Percentiles rank a stretch among this genome's conserved stretches.
Conservation (phyloP, 805 yeast species). For the Pichia manshurica region DNA sequence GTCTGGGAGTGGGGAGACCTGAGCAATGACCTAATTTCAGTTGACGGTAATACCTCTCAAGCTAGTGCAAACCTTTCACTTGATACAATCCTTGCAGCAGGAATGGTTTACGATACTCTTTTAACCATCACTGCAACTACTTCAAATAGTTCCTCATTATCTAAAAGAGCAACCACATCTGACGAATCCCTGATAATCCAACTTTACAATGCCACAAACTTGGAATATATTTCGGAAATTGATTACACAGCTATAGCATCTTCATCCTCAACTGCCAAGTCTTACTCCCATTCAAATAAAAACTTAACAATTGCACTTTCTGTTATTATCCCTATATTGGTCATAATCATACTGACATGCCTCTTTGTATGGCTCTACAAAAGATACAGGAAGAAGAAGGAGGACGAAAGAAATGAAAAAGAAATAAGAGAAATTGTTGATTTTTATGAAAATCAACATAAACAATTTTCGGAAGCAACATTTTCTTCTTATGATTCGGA, state of each 20-base stretch:
- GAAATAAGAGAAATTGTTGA: conserved; percentile 30
- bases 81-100: conserved; percentile 39
- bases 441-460: conserved; percentile 25
- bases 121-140: conserved; percentile 36
- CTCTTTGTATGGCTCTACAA: conserved; percentile 27
- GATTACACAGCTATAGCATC: conserved; percentile 26
- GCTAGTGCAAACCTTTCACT: conserved; percentile 20
- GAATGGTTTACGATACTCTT: conserved; percentile 45
- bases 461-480: conserved; percentile 21
- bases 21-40: conserved; percentile 22
- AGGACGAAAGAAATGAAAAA: conserved; percentile 25
- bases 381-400: conserved; percentile 24
- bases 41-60: conserved; percentile 21
- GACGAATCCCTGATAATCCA: conserved; percentile 30
- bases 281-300: conserved; percentile 17
- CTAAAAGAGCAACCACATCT: conserved; percentile 16
- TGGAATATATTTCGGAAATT: conserved; percentile 30
- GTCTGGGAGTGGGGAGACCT: conserved; percentile 40
- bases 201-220: conserved; percentile 37
- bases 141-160: conserved; percentile 14
- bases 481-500: conserved; percentile 13
- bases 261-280: conserved; percentile 2
- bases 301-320: conserved; percentile 42
- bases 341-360: conserved; percentile 31
- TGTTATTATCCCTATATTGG: conserved; percentile 38